phyloP scores from a whole-genome alignment of 176 grass and related monocot genomes.

The Zizania latifolia region DNA sequence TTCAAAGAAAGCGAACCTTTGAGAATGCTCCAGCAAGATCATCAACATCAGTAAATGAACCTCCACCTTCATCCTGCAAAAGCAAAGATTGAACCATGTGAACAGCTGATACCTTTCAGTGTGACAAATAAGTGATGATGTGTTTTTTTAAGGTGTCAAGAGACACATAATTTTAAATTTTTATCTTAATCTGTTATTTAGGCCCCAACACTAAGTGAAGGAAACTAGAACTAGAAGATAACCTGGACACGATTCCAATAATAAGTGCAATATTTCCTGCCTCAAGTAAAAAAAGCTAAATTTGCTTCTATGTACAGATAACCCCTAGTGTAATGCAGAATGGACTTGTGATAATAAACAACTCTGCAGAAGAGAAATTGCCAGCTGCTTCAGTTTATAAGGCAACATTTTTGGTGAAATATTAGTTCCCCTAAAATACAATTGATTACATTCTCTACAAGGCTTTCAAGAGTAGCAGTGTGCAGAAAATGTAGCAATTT shows the following conservation, averaged over 20 bases:
- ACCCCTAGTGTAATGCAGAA: neutral
- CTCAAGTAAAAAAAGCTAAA: neutral
- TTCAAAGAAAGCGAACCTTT: slow-evolving; percentile 38
- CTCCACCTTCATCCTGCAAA: slow-evolving; percentile 41
- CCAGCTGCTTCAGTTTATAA: neutral
- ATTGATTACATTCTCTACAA: neutral
- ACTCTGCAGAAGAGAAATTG: neutral
- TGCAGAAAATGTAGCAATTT: neutral
- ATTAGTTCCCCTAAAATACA: neutral
- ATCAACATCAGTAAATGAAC: slow-evolving; percentile 47
- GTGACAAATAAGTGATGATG: neutral
- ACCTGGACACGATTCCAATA: neutral
- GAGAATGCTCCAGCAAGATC: slow-evolving; percentile 59
- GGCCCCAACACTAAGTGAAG: neutral
- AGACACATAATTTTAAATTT: neutral
- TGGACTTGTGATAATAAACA: neutral
- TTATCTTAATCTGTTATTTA: neutral
- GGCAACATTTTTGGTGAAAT: neutral
- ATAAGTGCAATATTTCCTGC: neutral
- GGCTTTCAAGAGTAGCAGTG: neutral
- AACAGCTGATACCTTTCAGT: neutral
- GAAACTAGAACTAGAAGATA: neutral
- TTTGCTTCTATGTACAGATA: neutral
- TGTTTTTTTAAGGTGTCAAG: neutral
- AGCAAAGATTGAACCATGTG: slow-evolving; percentile 7